phyloP scores from a whole-genome alignment of 805 yeast species.

The Pichia thaimueangensis region DNA sequence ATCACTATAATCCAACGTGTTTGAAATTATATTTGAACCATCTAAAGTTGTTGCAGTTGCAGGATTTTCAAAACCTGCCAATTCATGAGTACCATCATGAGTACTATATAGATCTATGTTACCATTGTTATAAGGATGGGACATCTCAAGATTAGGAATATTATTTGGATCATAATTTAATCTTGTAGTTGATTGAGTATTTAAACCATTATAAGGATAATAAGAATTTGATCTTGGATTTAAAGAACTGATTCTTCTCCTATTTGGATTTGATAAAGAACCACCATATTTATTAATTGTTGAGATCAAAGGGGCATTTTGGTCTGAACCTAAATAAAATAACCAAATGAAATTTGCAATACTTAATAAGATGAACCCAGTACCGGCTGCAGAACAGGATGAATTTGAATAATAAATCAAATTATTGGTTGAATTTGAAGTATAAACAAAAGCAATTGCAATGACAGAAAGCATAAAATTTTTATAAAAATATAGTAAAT shows the following conservation, averaged over 20 bases:
- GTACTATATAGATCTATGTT: slow-evolving; percentile 5
- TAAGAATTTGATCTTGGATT: slow-evolving; percentile 2
- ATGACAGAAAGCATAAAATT: slow-evolving; percentile 48
- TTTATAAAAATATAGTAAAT: slow-evolving; percentile 65
- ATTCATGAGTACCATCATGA: slow-evolving; percentile 9
- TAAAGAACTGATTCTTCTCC: slow-evolving; percentile 13
- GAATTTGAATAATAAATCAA: slow-evolving; percentile 65
- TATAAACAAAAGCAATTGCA: slow-evolving; percentile 73
- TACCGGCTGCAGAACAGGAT: slow-evolving; percentile 78
- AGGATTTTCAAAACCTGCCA: slow-evolving; percentile 14
- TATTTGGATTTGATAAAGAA: slow-evolving; percentile 26
- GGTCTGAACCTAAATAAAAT: slow-evolving; percentile 84
- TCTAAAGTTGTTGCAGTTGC: neutral
- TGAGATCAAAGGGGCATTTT: slow-evolving; percentile 78
- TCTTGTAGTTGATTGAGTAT: slow-evolving; percentile 10
- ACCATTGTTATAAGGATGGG: neutral
- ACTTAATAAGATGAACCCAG: slow-evolving; percentile 80
- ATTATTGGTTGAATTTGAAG: slow-evolving; percentile 75
- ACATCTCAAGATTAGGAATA: neutral
- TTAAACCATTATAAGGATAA: neutral
- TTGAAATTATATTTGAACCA: neutral
- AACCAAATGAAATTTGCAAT: slow-evolving; percentile 83
- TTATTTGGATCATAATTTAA: neutral
- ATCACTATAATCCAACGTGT: slow-evolving; percentile 6
- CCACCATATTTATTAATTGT: slow-evolving; percentile 76